These are phyloP conservation scores for Phoenix dactylifera DNA, from an alignment of 176 grass and related monocot genomes.

Conservation along the genomic window DNA sequence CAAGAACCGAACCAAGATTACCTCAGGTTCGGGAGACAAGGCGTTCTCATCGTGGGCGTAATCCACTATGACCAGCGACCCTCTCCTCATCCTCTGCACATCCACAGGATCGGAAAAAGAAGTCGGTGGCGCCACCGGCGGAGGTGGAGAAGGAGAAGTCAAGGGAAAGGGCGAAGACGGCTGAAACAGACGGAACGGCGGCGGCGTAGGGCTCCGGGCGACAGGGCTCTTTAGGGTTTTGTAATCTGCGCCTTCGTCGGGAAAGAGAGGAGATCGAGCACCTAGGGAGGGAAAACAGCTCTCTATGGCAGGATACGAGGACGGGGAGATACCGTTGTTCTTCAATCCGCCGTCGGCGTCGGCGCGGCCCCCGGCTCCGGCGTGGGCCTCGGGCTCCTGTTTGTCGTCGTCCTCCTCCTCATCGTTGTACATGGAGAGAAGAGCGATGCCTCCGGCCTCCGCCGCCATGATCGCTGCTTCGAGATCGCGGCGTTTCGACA, in stretches of 20 bases:
- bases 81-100: no score
- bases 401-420: conserved; percentile 71
- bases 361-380: neutral
- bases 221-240: conserved; percentile 44
- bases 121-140: neutral
- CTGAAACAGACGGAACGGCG: conserved; percentile 26
- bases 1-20: no score
- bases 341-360: neutral
- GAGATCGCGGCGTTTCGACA: no score
- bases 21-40: no score
- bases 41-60: no score
- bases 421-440: conserved; percentile 88
- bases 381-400: conserved; percentile 21
- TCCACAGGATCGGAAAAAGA: no score
- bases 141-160: conserved; percentile 32
- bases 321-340: neutral
- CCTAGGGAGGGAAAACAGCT: neutral
- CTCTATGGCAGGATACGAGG: neutral
- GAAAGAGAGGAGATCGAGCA: conserved; percentile 23
- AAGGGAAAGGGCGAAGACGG: conserved; percentile 19
- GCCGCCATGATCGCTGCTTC: conserved; percentile 40
- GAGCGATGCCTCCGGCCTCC: conserved; percentile 50
- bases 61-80: no score
- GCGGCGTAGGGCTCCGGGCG: conserved; percentile 19
- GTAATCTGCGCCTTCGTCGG: conserved; percentile 12